A percentile compares a stretch with the other conserved stretches of the same genome.
These are phyloP conservation scores for Stenogyne calaminthoides DNA, from an alignment of 305 asterid genomes.

Conservation along the genomic window DNA sequence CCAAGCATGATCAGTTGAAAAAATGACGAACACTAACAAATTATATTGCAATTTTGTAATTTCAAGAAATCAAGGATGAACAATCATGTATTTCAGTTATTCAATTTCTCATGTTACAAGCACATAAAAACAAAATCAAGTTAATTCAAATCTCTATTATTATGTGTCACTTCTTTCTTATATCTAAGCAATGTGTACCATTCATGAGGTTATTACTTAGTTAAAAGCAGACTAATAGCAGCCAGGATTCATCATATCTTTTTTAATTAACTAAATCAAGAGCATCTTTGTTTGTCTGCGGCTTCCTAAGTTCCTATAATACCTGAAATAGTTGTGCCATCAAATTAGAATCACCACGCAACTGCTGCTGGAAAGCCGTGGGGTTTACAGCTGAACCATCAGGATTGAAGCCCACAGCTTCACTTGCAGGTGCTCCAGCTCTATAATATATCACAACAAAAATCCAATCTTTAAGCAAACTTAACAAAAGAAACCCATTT, in stretches of 20 bases:
- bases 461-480: conserved; percentile 24
- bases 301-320: conserved; percentile 26
- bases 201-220: conserved; percentile 5
- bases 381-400: conserved; percentile 97
- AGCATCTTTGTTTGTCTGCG: neutral
- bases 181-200: conserved; percentile 6
- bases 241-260: neutral
- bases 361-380: conserved; percentile 85
- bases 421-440: conserved; percentile 53
- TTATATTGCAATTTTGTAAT: neutral
- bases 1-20: too few species aligned
- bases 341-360: conserved; percentile 77
- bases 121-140: neutral
- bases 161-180: neutral
- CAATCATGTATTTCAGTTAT: neutral
- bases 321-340: conserved; percentile 96
- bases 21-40: too few species aligned
- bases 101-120: neutral
- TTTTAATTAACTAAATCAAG: conserved; percentile 6
- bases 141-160: neutral
- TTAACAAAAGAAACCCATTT: conserved; percentile 9
- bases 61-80: neutral
- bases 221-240: neutral
- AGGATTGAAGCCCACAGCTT: conserved; percentile 60
- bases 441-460: conserved; percentile 37